These are phyloP conservation scores for Coemansia sp. DNA, from an alignment of 192 early-diverging fungal genomes.

Conservation along the genomic window DNA sequence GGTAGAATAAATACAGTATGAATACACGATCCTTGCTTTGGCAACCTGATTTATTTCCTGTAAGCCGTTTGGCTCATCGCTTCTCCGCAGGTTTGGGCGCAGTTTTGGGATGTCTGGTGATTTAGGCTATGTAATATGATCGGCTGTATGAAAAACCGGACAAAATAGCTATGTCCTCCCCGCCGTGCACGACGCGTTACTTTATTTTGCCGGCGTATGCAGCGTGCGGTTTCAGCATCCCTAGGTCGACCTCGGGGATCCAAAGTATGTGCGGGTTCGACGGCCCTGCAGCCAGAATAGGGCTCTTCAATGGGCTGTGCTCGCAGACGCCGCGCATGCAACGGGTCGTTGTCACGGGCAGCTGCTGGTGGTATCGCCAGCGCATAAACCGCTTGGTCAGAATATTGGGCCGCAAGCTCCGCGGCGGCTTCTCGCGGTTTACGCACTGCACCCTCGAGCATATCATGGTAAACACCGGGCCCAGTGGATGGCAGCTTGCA, in stretches of 20 bases:
- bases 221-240: no score
- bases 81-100: no score
- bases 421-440: not conserved
- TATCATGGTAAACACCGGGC: conserved; percentile 1
- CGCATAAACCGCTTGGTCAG: not conserved
- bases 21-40: no score
- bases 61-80: no score
- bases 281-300: not conserved
- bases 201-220: no score
- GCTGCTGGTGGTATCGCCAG: not conserved
- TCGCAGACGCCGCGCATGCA: conserved; percentile 1
- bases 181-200: no score
- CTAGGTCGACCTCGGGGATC: not conserved
- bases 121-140: no score
- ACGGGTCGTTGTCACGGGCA: not conserved
- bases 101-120: no score
- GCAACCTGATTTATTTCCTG: no score
- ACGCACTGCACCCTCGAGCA: not conserved
- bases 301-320: not conserved
- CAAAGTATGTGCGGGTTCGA: not conserved
- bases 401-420: not conserved
- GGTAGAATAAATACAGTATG: no score
- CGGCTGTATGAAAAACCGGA: no score
- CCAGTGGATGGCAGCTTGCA: not conserved
- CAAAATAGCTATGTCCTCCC: no score